Conservation (phyloP, 306 rosid genomes). For the Herpetospermum pedunculosum region DNA sequence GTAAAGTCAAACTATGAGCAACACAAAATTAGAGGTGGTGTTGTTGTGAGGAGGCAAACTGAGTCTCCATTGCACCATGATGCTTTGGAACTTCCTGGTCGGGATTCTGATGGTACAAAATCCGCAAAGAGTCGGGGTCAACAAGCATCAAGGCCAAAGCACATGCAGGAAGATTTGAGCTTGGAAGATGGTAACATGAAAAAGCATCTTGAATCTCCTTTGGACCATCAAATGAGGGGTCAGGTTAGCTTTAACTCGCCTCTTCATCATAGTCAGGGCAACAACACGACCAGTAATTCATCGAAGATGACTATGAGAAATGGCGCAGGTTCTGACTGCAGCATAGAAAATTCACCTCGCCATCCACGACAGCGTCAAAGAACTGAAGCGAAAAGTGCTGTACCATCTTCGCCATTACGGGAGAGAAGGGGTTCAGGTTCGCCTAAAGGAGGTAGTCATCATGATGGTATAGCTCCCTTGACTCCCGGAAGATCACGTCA, state of each 20-base stretch:
- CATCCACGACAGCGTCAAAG: constrained; percentile 10
- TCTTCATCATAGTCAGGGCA: neutral
- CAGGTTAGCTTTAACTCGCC: constrained; percentile 7
- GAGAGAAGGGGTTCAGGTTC: constrained; percentile 11
- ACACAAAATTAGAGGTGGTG: neutral
- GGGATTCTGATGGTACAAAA: neutral
- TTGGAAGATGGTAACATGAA: neutral
- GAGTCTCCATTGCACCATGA: constrained; percentile 11
- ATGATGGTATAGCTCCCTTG: constrained; percentile 12
- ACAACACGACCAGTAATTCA: neutral
- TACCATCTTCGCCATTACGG: constrained; percentile 14
- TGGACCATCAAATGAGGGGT: neutral
- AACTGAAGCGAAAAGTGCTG: neutral
- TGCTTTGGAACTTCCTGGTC: neutral
- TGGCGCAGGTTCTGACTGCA: neutral
- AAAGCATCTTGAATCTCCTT: neutral
- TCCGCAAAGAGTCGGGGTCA: neutral
- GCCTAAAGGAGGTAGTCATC: constrained; percentile 6
- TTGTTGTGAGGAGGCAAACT: neutral
- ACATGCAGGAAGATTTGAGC: neutral
- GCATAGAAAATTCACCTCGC: constrained; percentile 10
- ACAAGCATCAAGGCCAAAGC: neutral
- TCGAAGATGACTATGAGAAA: neutral
- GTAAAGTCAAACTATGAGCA: neutral
- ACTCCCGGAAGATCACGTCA: constrained; percentile 16